These are phyloP conservation scores for Didymella pinodella DNA, from an alignment of 2,329 filamentous ascomycete genomes.

Conservation along the genomic window DNA sequence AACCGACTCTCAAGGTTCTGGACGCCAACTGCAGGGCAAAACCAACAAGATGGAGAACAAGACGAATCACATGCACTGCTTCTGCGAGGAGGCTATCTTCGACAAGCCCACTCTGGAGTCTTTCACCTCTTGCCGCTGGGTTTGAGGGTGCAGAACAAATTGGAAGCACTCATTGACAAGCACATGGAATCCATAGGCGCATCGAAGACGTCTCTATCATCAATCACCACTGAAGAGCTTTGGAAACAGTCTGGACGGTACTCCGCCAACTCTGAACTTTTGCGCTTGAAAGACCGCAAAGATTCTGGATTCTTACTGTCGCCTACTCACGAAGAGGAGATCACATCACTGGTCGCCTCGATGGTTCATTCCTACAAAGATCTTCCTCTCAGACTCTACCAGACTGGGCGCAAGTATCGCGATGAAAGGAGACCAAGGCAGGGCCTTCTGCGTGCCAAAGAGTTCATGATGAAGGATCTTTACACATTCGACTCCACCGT, in stretches of 20 bases:
- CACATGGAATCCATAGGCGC: slow-evolving; percentile 86
- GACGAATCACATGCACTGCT: slow-evolving; percentile 56
- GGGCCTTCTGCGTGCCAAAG: slow-evolving; percentile 83
- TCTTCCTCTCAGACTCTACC: slow-evolving; percentile 85
- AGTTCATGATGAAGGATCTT: slow-evolving; percentile 98
- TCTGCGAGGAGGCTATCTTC: slow-evolving; percentile 56
- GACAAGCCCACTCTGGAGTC: slow-evolving; percentile 80
- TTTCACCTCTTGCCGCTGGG: slow-evolving; percentile 93
- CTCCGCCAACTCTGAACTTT: slow-evolving; percentile 81
- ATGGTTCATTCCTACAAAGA: slow-evolving; percentile 83
- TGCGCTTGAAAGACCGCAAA: slow-evolving; percentile 81
- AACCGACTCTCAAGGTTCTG: slow-evolving; percentile 77
- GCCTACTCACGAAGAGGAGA: slow-evolving; percentile 96
- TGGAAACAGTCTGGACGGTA: slow-evolving; percentile 87
- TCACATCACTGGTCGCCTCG: slow-evolving; percentile 79
- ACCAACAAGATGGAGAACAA: slow-evolving; percentile 60
- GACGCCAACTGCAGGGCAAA: slow-evolving; percentile 76
- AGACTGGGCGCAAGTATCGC: slow-evolving; percentile 92
- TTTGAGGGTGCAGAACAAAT: slow-evolving; percentile 84
- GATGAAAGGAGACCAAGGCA: slow-evolving; percentile 90
- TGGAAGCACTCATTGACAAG: slow-evolving; percentile 84
- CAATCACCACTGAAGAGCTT: slow-evolving; percentile 81
- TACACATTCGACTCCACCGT: slow-evolving; percentile 87
- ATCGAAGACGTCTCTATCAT: slow-evolving; percentile 82
- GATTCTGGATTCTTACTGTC: slow-evolving; percentile 77